phyloP scores from a whole-genome alignment of 352 stramenopile genomes.

The Elongisporangium anandrum region DNA sequence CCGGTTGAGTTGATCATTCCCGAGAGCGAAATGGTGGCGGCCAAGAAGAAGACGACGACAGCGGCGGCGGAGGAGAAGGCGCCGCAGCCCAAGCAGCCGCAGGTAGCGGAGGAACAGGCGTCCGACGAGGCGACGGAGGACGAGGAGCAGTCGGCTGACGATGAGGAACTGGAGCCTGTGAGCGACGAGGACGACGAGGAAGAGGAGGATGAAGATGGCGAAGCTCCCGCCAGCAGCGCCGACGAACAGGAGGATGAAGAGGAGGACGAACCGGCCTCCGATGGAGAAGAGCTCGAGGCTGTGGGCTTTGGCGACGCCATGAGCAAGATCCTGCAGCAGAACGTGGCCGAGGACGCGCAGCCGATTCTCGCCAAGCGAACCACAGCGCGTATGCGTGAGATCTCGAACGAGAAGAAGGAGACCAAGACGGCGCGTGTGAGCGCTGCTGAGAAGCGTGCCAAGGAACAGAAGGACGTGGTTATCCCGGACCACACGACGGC shows the following conservation, averaged over 20 bases:
- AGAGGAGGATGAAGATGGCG: conserved; percentile 17
- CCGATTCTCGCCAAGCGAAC: conserved; percentile 83
- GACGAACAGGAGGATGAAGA: conserved; percentile 9
- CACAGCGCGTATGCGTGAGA: conserved; percentile 79
- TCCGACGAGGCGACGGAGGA: background rate
- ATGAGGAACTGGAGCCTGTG: background rate
- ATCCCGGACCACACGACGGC: conserved; percentile 55
- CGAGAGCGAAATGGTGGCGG: background rate
- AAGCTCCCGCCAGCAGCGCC: conserved; percentile 14
- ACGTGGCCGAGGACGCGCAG: conserved; percentile 55
- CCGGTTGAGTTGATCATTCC: background rate
- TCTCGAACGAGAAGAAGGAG: conserved; percentile 69
- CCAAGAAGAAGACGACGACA: background rate
- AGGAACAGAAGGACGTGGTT: conserved; percentile 77
- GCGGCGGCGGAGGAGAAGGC: background rate
- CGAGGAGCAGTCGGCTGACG: background rate
- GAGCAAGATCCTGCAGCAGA: conserved; percentile 83
- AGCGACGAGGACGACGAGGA: conserved; percentile 10
- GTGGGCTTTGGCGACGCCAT: conserved; percentile 84
- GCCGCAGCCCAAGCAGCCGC: background rate
- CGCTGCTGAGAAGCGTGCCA: conserved; percentile 66
- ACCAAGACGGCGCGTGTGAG: conserved; percentile 61
- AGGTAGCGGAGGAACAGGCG: background rate
- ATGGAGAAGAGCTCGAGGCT: conserved; percentile 42
- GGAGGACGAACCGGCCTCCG: conserved; percentile 9